Percentiles rank a stretch among this genome's conserved stretches.
These are phyloP conservation scores for Monosporozyma yasuniensis DNA, from an alignment of 805 yeast species.

Conservation along the genomic window DNA sequence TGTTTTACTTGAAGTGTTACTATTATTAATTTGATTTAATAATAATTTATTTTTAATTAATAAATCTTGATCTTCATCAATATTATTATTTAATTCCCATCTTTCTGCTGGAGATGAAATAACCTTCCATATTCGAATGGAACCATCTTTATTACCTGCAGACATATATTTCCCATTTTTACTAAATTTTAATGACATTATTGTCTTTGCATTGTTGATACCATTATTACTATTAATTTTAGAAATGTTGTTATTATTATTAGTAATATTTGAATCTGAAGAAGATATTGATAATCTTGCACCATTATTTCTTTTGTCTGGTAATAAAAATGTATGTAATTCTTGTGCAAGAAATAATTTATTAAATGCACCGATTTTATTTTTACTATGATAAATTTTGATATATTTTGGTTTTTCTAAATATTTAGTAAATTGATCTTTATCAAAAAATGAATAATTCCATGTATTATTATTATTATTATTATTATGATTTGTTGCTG, in stretches of 20 bases:
- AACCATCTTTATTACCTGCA: slow-evolving; percentile 69
- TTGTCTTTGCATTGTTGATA: neutral
- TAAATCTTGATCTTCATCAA: slow-evolving; percentile 5
- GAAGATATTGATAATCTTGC: neutral
- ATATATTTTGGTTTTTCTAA: slow-evolving; percentile 48
- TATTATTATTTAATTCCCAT: slow-evolving; percentile 32
- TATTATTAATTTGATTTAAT: neutral
- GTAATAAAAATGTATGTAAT: slow-evolving; percentile 17
- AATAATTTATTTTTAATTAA: neutral
- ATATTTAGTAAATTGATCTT: slow-evolving; percentile 34
- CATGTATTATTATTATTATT: slow-evolving; percentile 1
- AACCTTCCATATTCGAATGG: slow-evolving; percentile 70
- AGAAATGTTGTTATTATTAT: neutral
- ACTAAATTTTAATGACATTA: slow-evolving; percentile 47
- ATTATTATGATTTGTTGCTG: neutral
- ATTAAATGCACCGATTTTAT: slow-evolving; percentile 38
- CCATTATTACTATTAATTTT: neutral
- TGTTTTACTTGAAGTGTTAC: neutral
- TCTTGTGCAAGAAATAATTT: slow-evolving; percentile 62
- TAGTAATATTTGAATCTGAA: neutral
- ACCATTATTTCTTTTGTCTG: slow-evolving; percentile 3
- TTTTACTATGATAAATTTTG: slow-evolving; percentile 39
- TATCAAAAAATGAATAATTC: slow-evolving; percentile 23
- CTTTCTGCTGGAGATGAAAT: slow-evolving; percentile 65
- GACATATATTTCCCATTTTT: slow-evolving; percentile 77